Evolutionary conservation across 352 stramenopile species (phyloP), one percentile per base, ranked within the genome.

Genomic region (Globisporangium spiculum): DNA sequence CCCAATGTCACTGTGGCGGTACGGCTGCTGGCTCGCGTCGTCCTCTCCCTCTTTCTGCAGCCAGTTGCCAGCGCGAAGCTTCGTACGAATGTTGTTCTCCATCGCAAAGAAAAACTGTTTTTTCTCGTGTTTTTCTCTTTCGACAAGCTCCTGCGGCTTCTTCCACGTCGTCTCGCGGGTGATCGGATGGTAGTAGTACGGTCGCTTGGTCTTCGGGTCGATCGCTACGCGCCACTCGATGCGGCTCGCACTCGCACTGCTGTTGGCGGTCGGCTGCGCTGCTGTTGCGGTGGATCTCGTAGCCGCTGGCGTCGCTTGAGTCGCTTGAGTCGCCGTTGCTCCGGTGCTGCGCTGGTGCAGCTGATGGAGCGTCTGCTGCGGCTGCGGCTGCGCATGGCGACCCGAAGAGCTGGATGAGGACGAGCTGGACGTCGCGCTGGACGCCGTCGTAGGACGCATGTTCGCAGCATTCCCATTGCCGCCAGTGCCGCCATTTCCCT

Each of bases 81-180:
- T 92, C 16, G 97, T 76, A 9, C 89, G 90, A 69, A 99, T 98
- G 77, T 99, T 99, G 50, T 85, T 79, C 75, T 99, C 96, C 96
- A 99, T 99, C 38, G 93, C 84, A 0, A 84, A 81, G 80, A 99
- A 99, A 73, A 99, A 99, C 46, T 96, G 78, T 16, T 77, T 78
- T 60, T 88, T 88, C 61, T 93, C 86, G 32, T 73, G 80, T 54
- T 87, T 90, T 64, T 98, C 91, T 66, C 90, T 88, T 38, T 89
- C 80, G 6, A 92, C 70, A 9, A 94, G 69, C 60, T 87, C 80
- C 8, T 75, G 67, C 14, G 97, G 97, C 60, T 99, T 99, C 60
- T 97, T 98, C 97, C 97, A 99, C 65, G 97, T 97, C 41, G 97
- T 99, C 79, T 99, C 89, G n/a, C 96, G 84, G 0, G 97, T 99